Evolutionary conservation across 441 rosid genomes (phyloP).

Genomic region (Brassica balearica): DNA sequence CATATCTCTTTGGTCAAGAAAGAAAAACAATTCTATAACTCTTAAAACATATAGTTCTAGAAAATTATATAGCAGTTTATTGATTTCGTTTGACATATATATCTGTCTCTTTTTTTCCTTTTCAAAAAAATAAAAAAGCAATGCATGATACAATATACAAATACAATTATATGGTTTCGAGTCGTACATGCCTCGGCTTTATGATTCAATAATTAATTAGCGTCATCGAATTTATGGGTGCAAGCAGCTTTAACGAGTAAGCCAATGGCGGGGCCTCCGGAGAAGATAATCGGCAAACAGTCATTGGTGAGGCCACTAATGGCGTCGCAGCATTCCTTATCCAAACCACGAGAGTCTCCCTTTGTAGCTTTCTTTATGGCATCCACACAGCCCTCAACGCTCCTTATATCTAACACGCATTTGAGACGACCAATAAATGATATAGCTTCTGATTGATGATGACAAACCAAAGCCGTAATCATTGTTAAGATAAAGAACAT

Average conservation of each 20-base stretch:
- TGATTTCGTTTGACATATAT: background rate
- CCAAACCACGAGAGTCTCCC: slow-evolving; percentile 4
- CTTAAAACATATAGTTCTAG: background rate
- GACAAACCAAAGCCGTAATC: slow-evolving; percentile 17
- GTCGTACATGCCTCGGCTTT: background rate
- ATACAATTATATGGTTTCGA: background rate
- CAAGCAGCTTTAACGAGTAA: slow-evolving; percentile 4
- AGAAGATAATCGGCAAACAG: background rate
- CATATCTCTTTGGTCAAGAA: background rate
- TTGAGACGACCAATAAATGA: background rate
- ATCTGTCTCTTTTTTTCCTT: background rate
- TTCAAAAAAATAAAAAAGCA: background rate
- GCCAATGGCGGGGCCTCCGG: background rate
- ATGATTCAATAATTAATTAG: background rate
- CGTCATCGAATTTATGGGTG: background rate
- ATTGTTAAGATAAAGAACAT: slow-evolving; percentile 3
- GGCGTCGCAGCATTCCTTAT: background rate
- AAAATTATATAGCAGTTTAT: background rate
- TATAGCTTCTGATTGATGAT: slow-evolving; percentile 1
- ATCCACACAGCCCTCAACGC: background rate
- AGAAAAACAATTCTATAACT: background rate
- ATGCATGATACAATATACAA: background rate
- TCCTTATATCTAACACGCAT: background rate
- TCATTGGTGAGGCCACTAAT: background rate
- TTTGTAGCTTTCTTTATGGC: background rate